These are phyloP conservation scores for Prunus yedoensis DNA, from an alignment of 331 rosid genomes.

Conservation along the genomic window DNA sequence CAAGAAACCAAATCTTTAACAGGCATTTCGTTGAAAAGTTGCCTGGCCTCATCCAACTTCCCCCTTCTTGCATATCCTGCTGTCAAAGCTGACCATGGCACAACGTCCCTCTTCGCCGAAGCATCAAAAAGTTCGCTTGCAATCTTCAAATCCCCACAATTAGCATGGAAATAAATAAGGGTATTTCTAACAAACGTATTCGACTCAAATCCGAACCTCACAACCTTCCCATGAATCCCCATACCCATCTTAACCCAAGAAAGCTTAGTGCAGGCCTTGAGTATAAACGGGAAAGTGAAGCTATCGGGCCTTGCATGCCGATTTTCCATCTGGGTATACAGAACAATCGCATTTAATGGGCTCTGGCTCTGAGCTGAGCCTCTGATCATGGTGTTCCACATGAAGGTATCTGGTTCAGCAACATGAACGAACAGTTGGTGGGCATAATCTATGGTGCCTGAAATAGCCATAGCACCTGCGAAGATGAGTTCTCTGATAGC, in stretches of 20 bases:
- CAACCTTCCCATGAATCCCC: conserved; percentile 48
- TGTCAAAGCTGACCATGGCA: conserved; percentile 56
- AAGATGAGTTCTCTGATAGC: conserved; percentile 43
- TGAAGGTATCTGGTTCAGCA: conserved; percentile 53
- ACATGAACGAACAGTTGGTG: conserved; percentile 50
- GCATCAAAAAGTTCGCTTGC: conserved; percentile 44
- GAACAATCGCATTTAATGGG: conserved; percentile 35
- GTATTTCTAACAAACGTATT: conserved; percentile 46
- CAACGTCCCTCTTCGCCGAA: conserved; percentile 40
- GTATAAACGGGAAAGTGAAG: conserved; percentile 51
- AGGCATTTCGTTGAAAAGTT: conserved; percentile 53
- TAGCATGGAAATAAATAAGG: conserved; percentile 55
- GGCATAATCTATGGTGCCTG: conserved; percentile 42
- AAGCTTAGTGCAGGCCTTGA: conserved; percentile 65
- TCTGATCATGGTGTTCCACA: conserved; percentile 58
- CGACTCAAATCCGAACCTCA: conserved; percentile 44
- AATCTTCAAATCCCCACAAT: conserved; percentile 55
- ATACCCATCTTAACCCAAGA: conserved; percentile 50
- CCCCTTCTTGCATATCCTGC: conserved; percentile 58
- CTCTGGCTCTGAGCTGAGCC: conserved; percentile 47
- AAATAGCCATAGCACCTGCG: conserved; percentile 31
- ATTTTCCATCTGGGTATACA: conserved; percentile 40
- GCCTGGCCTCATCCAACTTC: conserved; percentile 37
- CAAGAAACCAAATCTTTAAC: conserved; percentile 47
- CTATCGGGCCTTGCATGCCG: conserved; percentile 28